Evolutionary conservation across 2,329 filamentous ascomycete genomes (phyloP), one percentile per base, ranked within the genome.

Genomic region (Claviceps arundinis): DNA sequence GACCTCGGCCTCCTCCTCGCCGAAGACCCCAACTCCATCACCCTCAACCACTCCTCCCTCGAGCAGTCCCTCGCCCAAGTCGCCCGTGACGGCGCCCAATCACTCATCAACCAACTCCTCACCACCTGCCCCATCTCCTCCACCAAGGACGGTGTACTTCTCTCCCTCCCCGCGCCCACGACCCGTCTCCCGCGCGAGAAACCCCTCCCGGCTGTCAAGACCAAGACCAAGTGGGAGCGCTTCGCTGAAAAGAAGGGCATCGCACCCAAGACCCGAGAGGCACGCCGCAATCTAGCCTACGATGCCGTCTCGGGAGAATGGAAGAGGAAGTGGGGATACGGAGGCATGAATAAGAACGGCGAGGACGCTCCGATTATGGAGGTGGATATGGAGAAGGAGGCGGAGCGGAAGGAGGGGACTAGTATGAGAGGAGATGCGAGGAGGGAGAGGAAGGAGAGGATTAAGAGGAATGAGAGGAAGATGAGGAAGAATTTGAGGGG

Each of bases 221-320:
- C 84, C 53, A 85, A 85, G 59, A 97, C 91, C 54, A 95, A 89
- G 68, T 98, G 93, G 93, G 85, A 95, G 74, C 81, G 85, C 63
- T 98, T 98, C 73, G 93, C 93, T 46, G 85, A 83, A 68, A 95
- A 95, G 81, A 95, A 96, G 78, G 93, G 93, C 52, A 97, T 98
- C 72, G 87, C 86, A 73, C 82, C 83, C 70, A 95, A 90, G 79
- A 85, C 81, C 59, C 81, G 85, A 59, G 89, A 93, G 65, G 77
- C 83, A 68, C 78, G 82, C 56, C 69, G 75, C 70, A 77, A 95
- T 72, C 72, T 90, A 61, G 81, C 85, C 52, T 97, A 84, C 68
- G 89, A 97, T 68, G 87, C 95, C 69, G 81, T 77, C 54, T 86
- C 74, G 37, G 86, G 87, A 58, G 87, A 93, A 66, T 97, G 89